Evolutionary conservation across 2,329 filamentous ascomycete species (phyloP).

Genomic region (Trichoderma endophyticum): DNA sequence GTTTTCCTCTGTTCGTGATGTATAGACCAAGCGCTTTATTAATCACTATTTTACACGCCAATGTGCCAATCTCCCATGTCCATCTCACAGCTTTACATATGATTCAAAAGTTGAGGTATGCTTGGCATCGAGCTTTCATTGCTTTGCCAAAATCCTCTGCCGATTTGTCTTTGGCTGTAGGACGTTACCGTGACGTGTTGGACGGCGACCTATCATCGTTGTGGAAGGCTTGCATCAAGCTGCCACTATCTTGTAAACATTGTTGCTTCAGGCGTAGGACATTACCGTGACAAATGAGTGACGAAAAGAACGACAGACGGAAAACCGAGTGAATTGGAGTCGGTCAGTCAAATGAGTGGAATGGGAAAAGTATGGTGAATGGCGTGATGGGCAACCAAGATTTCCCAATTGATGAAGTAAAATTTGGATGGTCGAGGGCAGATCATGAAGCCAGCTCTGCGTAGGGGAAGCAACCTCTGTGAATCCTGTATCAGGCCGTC

Average conservation of each 20-base stretch:
- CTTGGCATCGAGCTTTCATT: neutral
- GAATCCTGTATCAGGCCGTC: no score
- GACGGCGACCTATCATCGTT: neutral
- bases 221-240: neutral
- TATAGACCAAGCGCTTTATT: neutral
- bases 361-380: neutral
- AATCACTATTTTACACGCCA: neutral
- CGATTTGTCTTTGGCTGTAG: neutral
- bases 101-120: neutral
- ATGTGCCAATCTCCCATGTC: neutral
- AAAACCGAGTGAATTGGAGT: conserved; percentile 13
- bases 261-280: neutral
- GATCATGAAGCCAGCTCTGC: conserved; percentile 1
- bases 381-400: conserved; percentile 8
- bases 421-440: neutral
- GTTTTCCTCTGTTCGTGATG: neutral
- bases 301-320: conserved; percentile 14
- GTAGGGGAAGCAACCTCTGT: neutral
- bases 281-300: neutral
- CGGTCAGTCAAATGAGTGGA: conserved; percentile 12
- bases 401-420: neutral
- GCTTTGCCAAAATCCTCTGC: neutral
- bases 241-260: neutral
- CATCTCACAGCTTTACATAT: neutral
- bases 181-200: neutral